Evolutionary conservation across 306 rosid genomes (phyloP).

Genomic region (Oemleria cerasiformis): DNA sequence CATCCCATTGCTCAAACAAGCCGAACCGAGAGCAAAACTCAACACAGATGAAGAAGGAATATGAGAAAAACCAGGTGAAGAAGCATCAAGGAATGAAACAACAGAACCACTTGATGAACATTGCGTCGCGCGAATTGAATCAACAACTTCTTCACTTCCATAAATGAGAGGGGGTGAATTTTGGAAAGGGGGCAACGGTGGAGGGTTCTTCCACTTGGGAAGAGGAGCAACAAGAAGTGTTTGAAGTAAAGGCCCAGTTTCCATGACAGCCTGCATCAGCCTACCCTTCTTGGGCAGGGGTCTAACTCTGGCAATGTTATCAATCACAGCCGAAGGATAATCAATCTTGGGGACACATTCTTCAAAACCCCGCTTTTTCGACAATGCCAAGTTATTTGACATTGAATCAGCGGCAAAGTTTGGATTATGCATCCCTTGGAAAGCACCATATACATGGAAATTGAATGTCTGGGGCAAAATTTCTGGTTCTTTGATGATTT

Average conservation of each 20-base stretch:
- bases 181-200: not conserved
- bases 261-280: constrained; percentile 39
- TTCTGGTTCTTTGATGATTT: not conserved
- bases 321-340: constrained; percentile 20
- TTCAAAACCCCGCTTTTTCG: not conserved
- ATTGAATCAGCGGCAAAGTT: not conserved
- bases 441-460: not conserved
- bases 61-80: not conserved
- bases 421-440: not conserved
- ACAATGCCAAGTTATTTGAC: not conserved
- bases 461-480: not conserved
- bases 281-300: constrained; percentile 50
- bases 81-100: constrained; percentile 12
- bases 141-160: not conserved
- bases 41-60: constrained; percentile 16
- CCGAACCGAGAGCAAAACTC: constrained; percentile 7
- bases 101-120: not conserved
- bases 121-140: not conserved
- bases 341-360: constrained; percentile 9
- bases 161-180: not conserved
- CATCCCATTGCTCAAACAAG: constrained; percentile 1
- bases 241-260: constrained; percentile 49
- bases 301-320: constrained; percentile 28
- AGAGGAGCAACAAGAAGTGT: constrained; percentile 43
- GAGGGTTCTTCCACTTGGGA: constrained; percentile 46